phyloP scores from a whole-genome alignment of 2,329 filamentous ascomycete species.

The Colletotrichum abscissum region DNA sequence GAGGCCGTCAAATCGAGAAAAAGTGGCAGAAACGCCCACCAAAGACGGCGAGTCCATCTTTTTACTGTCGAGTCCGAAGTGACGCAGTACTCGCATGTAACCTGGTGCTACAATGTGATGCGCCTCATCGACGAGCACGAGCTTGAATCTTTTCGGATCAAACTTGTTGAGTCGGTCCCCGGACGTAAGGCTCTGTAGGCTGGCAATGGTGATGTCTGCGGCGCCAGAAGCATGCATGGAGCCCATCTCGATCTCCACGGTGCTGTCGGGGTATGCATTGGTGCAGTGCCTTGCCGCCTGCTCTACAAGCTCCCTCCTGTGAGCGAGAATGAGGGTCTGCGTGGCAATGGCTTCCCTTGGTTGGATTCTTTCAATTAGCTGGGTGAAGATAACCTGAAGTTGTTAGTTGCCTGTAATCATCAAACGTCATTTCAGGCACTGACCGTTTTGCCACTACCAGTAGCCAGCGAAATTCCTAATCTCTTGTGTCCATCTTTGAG shows the following conservation, averaged over 20 bases:
- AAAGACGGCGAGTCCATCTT: conserved; percentile 67
- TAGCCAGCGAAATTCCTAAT: conserved; percentile 86
- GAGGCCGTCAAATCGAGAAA: conserved; percentile 84
- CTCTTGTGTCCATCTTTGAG: conserved; percentile 79
- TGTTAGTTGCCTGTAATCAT: neutral
- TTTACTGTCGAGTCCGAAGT: conserved; percentile 75
- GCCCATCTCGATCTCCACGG: conserved; percentile 93
- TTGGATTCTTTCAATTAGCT: conserved; percentile 83
- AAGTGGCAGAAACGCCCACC: conserved; percentile 89
- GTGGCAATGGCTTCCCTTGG: conserved; percentile 67
- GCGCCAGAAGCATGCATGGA: conserved; percentile 77
- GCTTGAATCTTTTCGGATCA: conserved; percentile 82
- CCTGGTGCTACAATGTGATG: conserved; percentile 92
- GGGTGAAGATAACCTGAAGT: conserved; percentile 89
- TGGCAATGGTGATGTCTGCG: conserved; percentile 95
- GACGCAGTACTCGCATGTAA: conserved; percentile 79
- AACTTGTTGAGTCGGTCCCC: conserved; percentile 84
- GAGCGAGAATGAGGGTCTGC: conserved; percentile 90
- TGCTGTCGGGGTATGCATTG: conserved; percentile 81
- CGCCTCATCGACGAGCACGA: conserved; percentile 94
- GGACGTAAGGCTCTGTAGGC: conserved; percentile 85
- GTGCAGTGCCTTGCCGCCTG: conserved; percentile 90
- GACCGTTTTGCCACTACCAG: conserved; percentile 89
- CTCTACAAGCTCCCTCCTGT: conserved; percentile 92
- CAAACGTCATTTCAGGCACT: conserved; percentile 19